Conservation (phyloP, 1,139 yeast genomes). For the Candida sojae region DNA sequence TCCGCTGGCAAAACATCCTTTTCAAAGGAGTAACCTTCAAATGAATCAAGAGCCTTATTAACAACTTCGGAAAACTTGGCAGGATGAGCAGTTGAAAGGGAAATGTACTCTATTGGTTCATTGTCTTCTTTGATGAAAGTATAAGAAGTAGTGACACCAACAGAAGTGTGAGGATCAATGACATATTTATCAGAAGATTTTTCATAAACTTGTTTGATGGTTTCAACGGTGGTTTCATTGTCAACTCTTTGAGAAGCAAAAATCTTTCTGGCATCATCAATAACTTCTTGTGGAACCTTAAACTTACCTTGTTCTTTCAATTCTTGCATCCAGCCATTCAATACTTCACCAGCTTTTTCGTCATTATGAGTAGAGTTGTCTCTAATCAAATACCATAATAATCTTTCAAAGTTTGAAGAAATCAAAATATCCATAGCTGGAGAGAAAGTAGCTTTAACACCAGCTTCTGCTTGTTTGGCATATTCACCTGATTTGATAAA, state of each 20-base stretch:
- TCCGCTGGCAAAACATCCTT: conserved; percentile 87
- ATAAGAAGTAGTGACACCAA: conserved; percentile 81
- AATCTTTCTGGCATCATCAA: conserved; percentile 64
- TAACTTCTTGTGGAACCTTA: conserved; percentile 63
- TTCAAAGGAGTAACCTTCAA: conserved; percentile 80
- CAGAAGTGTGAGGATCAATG: conserved; percentile 95
- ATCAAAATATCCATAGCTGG: conserved; percentile 99
- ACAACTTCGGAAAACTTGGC: conserved; percentile 98
- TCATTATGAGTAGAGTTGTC: conserved; percentile 55
- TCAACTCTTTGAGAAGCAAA: conserved; percentile 81
- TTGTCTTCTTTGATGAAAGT: conserved; percentile 55
- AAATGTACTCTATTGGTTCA: conserved; percentile 51
- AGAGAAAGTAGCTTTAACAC: conserved; percentile 85
- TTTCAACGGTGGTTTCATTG: conserved; percentile 71
- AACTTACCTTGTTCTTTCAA: conserved; percentile 79
- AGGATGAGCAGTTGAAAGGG: conserved; percentile 96
- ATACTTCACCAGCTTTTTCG: conserved; percentile 75
- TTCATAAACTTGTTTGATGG: conserved; percentile 71
- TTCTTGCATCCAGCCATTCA: conserved; percentile 76
- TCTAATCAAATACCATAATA: conserved; percentile 90
- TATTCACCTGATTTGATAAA: conserved; percentile 85
- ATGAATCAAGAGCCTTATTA: conserved; percentile 66
- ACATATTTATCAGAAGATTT: conserved; percentile 70
- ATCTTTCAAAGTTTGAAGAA: conserved; percentile 93
- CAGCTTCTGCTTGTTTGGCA: conserved; percentile 56